Evolutionary conservation across 306 rosid genomes (phyloP).

Genomic region (Medicago truncatula): MtrunA17r5.0-ANR NC_053044.1:53375501-53376000

Average conservation of each 20-base stretch:
- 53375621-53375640: conserved; percentile 1
- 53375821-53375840: not conserved
- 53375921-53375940: conserved; percentile 71
- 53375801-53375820: not conserved
- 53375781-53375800: conserved; percentile 46
- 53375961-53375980: conserved; percentile 74
- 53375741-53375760: conserved; percentile 70
- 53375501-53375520: not conserved
- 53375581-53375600: conserved; percentile 3
- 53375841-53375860: conserved; percentile 11
- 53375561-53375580: not conserved
- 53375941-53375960: conserved; percentile 83
- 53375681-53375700: conserved; percentile 37
- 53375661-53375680: conserved; percentile 44
- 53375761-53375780: conserved; percentile 56
- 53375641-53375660: conserved; percentile 44
- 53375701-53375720: conserved; percentile 40
- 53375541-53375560: not conserved
- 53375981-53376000: conserved; percentile 83
- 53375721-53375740: conserved; percentile 65
- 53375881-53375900: conserved; percentile 68
- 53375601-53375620: not conserved
- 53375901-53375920: conserved; percentile 64
- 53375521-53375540: not conserved
- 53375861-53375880: conserved; percentile 53